phyloP scores from a whole-genome alignment of 2,329 filamentous ascomycete genomes.

The Uncinocarpus reesii region DNA sequence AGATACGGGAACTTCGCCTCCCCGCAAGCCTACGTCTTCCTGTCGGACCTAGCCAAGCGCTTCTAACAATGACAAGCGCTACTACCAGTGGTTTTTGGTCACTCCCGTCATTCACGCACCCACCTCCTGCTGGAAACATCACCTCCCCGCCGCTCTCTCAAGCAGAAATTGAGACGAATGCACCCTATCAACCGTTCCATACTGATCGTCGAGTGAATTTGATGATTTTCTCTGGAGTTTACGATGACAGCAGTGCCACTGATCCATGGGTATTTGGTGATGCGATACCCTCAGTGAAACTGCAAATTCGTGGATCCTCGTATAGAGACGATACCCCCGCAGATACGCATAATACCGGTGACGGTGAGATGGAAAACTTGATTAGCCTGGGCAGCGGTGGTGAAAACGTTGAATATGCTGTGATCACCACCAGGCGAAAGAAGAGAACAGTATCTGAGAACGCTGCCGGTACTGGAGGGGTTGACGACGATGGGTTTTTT shows the following conservation, averaged over 20 bases:
- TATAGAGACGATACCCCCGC: constrained; percentile 30
- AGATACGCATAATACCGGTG: constrained; percentile 23
- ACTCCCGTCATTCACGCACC: constrained; percentile 30
- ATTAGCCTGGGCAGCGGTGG: constrained; percentile 44
- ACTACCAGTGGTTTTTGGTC: constrained; percentile 34
- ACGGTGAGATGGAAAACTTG: constrained; percentile 40
- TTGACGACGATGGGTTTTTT: constrained; percentile 62
- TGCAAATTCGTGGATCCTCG: constrained; percentile 35
- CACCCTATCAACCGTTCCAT: constrained; percentile 92
- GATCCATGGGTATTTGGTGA: constrained; percentile 47
- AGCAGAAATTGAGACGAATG: constrained; percentile 91
- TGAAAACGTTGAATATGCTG: constrained; percentile 61
- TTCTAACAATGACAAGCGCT: constrained; percentile 45
- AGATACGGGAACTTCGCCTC: constrained; percentile 58
- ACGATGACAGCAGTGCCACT: constrained; percentile 31
- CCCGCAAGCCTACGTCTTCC: constrained; percentile 51
- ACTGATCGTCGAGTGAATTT: constrained; percentile 77
- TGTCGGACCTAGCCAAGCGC: constrained; percentile 45
- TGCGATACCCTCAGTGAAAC: constrained; percentile 38
- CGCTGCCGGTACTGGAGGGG: constrained; percentile 28
- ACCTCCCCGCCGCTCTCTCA: constrained; percentile 52
- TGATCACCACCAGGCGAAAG: constrained; percentile 68
- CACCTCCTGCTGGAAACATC: constrained; percentile 35
- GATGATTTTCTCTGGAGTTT: constrained; percentile 48
- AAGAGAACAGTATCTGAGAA: constrained; percentile 27